Percentiles rank a stretch among this genome's conserved stretches.
Evolutionary conservation across 2,329 filamentous ascomycete genomes (phyloP).

Genomic region (Biscogniauxia mediterranea): DNA sequence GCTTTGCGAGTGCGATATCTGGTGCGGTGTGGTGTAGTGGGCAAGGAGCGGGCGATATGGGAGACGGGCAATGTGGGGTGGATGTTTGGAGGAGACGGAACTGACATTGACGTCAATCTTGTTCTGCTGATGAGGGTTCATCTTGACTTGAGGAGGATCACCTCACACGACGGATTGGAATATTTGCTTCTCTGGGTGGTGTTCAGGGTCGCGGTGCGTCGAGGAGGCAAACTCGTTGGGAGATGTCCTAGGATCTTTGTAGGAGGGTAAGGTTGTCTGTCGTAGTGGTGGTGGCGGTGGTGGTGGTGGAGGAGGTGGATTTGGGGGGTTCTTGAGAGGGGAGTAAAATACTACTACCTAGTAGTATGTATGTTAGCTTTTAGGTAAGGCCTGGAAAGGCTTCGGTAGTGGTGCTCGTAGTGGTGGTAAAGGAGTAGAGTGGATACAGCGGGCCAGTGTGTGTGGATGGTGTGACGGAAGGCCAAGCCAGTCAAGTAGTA

Average conservation of each 20-base stretch:
- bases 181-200: background rate
- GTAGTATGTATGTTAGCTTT: too few species aligned
- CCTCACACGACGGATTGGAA: slow-evolving; percentile 9
- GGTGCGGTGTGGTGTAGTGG: background rate
- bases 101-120: slow-evolving; percentile 94
- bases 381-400: background rate
- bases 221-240: background rate
- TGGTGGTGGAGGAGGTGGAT: background rate
- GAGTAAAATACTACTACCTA: slow-evolving; percentile 4
- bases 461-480: background rate
- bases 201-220: background rate
- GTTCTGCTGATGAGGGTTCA: slow-evolving; percentile 98
- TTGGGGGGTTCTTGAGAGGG: slow-evolving; percentile 12
- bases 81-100: slow-evolving; percentile 28
- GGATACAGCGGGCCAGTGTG: background rate
- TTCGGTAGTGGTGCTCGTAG: background rate
- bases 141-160: slow-evolving; percentile 40
- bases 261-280: too few species aligned
- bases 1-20: background rate
- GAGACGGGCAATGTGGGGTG: slow-evolving; percentile 8
- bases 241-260: background rate
- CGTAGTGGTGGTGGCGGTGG: background rate
- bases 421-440: background rate
- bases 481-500: background rate
- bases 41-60: background rate